Conservation (phyloP, 192 early-diverging fungal species). For the Phycomyces blakesleeanus region DNA sequence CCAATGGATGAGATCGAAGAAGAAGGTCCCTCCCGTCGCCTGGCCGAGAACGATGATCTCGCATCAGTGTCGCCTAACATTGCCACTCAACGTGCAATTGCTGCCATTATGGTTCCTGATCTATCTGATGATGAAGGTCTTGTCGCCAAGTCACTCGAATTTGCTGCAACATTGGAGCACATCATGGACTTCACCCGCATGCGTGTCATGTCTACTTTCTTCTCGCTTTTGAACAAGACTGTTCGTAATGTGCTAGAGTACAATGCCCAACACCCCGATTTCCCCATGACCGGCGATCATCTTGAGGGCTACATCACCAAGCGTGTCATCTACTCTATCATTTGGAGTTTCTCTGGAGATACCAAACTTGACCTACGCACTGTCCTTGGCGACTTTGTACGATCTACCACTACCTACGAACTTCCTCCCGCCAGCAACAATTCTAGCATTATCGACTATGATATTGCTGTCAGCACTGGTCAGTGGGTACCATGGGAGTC, state of each 20-base stretch:
- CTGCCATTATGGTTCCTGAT: slow-evolving; percentile 65
- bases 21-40: slow-evolving; percentile 42
- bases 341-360: slow-evolving; percentile 98
- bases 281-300: slow-evolving; percentile 80
- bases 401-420: slow-evolving; percentile 68
- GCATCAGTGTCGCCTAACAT: slow-evolving; percentile 54
- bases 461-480: slow-evolving; percentile 73
- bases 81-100: slow-evolving; percentile 71
- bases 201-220: slow-evolving; percentile 81
- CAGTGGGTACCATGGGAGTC: slow-evolving; percentile 90
- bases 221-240: slow-evolving; percentile 88
- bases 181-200: slow-evolving; percentile 97
- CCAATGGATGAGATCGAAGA: slow-evolving; percentile 83
- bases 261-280: slow-evolving; percentile 89
- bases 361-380: slow-evolving; percentile 66
- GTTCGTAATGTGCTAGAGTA: slow-evolving; percentile 83
- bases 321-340: slow-evolving; percentile 74
- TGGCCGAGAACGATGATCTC: slow-evolving; percentile 39
- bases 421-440: slow-evolving; percentile 53
- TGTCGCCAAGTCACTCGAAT: slow-evolving; percentile 65
- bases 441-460: slow-evolving; percentile 81
- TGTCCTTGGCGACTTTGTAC: slow-evolving; percentile 79
- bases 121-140: slow-evolving; percentile 68
- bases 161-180: slow-evolving; percentile 75
- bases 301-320: slow-evolving; percentile 78